Conservation (phyloP, 2,329 filamentous ascomycete genomes). For the Capronia americana region DNA sequence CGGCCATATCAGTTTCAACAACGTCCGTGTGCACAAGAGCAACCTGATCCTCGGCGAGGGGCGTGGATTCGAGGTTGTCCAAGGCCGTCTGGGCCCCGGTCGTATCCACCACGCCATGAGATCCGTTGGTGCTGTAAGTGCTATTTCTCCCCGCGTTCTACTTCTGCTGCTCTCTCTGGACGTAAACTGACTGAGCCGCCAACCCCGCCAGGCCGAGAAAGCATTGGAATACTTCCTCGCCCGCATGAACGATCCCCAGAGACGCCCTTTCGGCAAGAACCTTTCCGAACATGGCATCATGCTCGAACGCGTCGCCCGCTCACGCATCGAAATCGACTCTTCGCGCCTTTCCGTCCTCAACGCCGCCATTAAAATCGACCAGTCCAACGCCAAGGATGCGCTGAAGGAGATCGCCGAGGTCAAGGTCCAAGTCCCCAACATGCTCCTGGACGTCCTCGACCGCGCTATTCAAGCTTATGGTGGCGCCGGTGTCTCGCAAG, state of each 20-base stretch:
- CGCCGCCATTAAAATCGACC: slow-evolving; percentile 93
- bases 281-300: slow-evolving; percentile 91
- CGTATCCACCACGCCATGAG: slow-evolving; percentile 99
- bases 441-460: slow-evolving; percentile 86
- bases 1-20: slow-evolving; percentile 85
- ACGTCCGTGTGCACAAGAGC: slow-evolving; percentile 81
- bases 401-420: slow-evolving; percentile 94
- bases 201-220: slow-evolving; percentile 67
- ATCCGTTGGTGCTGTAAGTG: slow-evolving; percentile 74
- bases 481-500: slow-evolving; percentile 88
- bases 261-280: slow-evolving; percentile 89
- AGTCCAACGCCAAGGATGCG: slow-evolving; percentile 83
- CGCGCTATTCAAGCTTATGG: slow-evolving; percentile 92
- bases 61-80: slow-evolving; percentile 96
- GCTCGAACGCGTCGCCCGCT: slow-evolving; percentile 91
- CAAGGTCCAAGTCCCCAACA: slow-evolving; percentile 87
- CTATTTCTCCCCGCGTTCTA: not conserved
- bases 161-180: not conserved
- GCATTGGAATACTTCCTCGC: slow-evolving; percentile 95
- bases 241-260: slow-evolving; percentile 87
- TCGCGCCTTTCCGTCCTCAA: slow-evolving; percentile 90
- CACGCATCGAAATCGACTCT: slow-evolving; percentile 90
- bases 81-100: slow-evolving; percentile 91
- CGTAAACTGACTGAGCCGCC: not conserved
- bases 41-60: slow-evolving; percentile 93